phyloP scores from a whole-genome alignment of 176 grass and related monocot genomes.

The Oryza rufipogon region DNA sequence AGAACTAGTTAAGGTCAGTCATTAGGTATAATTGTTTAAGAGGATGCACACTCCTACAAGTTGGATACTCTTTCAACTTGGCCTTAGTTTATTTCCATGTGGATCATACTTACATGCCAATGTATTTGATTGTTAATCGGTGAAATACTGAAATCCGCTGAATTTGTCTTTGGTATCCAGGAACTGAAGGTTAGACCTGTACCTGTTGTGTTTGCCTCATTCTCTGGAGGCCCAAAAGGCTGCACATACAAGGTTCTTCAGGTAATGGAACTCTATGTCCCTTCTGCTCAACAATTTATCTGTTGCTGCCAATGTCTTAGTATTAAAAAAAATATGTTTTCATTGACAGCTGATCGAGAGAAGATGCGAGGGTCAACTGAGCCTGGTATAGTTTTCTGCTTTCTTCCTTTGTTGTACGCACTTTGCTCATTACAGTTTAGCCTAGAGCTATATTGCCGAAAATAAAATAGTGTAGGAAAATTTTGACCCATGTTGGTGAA shows the following conservation, averaged over 20 bases:
- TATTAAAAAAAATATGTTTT: slow-evolving; percentile 21
- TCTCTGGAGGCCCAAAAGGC: slow-evolving; percentile 92
- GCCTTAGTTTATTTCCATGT: not conserved
- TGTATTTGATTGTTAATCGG: not conserved
- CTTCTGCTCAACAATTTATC: slow-evolving; percentile 28
- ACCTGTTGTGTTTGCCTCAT: slow-evolving; percentile 81
- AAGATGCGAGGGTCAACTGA: slow-evolving; percentile 69
- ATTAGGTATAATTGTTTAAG: not conserved
- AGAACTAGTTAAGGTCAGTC: slow-evolving; percentile 82
- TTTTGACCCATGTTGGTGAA: slow-evolving; percentile 7
- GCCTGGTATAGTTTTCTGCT: slow-evolving; percentile 53
- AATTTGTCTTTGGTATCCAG: slow-evolving; percentile 45
- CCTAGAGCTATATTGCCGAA: not conserved
- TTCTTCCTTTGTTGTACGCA: not conserved
- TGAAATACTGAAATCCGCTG: not conserved
- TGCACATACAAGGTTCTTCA: slow-evolving; percentile 97
- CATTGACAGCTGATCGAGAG: slow-evolving; percentile 65
- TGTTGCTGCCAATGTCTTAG: slow-evolving; percentile 16
- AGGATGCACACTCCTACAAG: not conserved
- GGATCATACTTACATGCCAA: not conserved
- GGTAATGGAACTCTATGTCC: slow-evolving; percentile 44
- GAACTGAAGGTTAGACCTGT: slow-evolving; percentile 65
- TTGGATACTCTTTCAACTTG: not conserved
- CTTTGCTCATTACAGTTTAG: not conserved
- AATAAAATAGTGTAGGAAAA: not conserved